Percentiles rank a stretch among this genome's conserved stretches.
Conservation (phyloP, 768 basidiomycete genomes). For the Fibroporia radiculosa region DNA sequence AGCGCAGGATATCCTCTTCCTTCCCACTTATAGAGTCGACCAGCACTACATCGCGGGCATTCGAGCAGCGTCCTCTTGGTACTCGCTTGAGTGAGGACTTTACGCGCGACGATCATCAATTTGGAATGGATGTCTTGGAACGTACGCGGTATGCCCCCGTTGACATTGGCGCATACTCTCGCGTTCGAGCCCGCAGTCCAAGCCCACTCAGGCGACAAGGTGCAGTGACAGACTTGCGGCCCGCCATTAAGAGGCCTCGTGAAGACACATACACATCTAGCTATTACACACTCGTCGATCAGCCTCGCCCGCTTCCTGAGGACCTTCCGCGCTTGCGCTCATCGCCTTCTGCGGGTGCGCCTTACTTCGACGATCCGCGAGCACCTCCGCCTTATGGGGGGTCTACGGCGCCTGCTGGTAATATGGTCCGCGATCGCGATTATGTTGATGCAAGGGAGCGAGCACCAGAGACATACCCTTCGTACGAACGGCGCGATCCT, state of each 20-base stretch:
- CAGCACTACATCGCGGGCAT: slow-evolving; percentile 10
- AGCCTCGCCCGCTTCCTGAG: slow-evolving; percentile 1
- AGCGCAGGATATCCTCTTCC: slow-evolving; percentile 15
- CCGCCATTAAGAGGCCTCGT: slow-evolving; percentile 20
- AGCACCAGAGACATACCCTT: slow-evolving; percentile 7
- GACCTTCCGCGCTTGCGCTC: slow-evolving; percentile 13
- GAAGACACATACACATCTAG: slow-evolving; percentile 14
- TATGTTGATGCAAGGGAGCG: slow-evolving; percentile 10
- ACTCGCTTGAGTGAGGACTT: slow-evolving; percentile 18
- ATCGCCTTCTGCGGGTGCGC: slow-evolving; percentile 8
- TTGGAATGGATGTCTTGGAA: slow-evolving; percentile 10
- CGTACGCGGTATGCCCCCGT: slow-evolving; percentile 15
- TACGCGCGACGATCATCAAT: slow-evolving; percentile 13
- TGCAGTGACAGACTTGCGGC: slow-evolving; percentile 18
- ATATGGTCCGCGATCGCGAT: slow-evolving; percentile 10
- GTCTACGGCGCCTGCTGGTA: slow-evolving; percentile 9
- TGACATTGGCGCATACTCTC: slow-evolving; percentile 13
- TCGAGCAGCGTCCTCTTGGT: slow-evolving; percentile 19
- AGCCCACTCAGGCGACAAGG: slow-evolving; percentile 14
- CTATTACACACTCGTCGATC: slow-evolving; percentile 10
- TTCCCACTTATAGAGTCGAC: slow-evolving; percentile 8
- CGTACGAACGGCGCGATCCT: slow-evolving; percentile 13
- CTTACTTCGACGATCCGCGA: slow-evolving; percentile 16
- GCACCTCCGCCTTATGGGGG: slow-evolving; percentile 2
- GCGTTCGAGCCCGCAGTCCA: slow-evolving; percentile 22